Evolutionary conservation across 805 yeast species (phyloP), one percentile per base, ranked within the genome.

Genomic region (Priceomyces carsonii): DNA sequence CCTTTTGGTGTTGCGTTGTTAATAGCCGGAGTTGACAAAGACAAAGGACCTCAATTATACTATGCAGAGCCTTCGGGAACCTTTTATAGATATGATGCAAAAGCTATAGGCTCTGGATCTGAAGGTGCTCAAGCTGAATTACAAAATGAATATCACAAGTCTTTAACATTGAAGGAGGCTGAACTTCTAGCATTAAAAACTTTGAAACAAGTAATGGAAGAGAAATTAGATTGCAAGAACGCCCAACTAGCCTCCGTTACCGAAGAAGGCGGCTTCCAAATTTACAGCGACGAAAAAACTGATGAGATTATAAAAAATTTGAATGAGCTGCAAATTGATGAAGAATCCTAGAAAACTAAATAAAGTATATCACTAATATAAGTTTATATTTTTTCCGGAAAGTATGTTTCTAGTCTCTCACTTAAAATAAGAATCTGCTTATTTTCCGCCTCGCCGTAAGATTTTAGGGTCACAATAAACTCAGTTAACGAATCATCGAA

Each of bases 41-140:
- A 87, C 50, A 82, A 87, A 54, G 99, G 99, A 1, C 96, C 96
- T 30, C 99, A 93, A 63, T 75, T 93, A 50, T 86, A 86, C 60
- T 97, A 93, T 61, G 96, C 98, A n/a, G 99, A 93, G 66, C 99
- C 99, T 25, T 86, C 96, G 9, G 99, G 99, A 40, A 93, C 99
- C 1, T 93, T 89, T 53, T 95, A 93, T 68, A 80, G 93, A 64
- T 93, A 93, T 59, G 96, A 93, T 55, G 99, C 99, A 18, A 95
- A 93, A 67, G 99, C 99, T 8, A 93, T 95, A 53, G 99, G 99
- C 9, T 86, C 96, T 1, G 99, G 99, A 14, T 85, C 95, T 10
- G 99, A 93, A 66, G 99, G 99, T 45, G 99, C 99, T 1, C 99
- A 95, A 66, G 84, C 96, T 2, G 99, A 93, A 63, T 73, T 93